Evolutionary conservation across 1,284 basidiomycete species (phyloP).

Genomic region (Ceratobasidium sp.): DNA sequence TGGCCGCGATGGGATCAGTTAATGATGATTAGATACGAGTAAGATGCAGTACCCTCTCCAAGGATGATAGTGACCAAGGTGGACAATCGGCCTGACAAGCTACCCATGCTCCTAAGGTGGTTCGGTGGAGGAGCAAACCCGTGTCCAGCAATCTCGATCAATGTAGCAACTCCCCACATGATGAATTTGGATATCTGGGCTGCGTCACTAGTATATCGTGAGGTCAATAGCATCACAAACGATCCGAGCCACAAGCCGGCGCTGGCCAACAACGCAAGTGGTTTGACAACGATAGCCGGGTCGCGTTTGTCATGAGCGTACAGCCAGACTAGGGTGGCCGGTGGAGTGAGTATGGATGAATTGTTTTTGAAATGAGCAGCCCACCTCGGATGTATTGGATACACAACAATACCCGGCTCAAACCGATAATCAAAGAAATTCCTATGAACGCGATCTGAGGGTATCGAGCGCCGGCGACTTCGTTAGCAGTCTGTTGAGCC

Average conservation of each 20-base stretch:
- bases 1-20: neutral
- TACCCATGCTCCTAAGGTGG: conserved; percentile 39
- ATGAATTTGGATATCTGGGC: conserved; percentile 38
- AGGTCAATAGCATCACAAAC: conserved; percentile 9
- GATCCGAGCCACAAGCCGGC: conserved; percentile 35
- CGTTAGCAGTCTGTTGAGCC: conserved; percentile 11
- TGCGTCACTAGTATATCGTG: conserved; percentile 20
- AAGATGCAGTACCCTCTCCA: conserved; percentile 33
- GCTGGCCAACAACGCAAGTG: conserved; percentile 25
- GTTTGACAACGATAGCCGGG: conserved; percentile 30
- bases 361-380: neutral
- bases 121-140: conserved; percentile 32
- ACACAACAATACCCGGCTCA: conserved; percentile 22
- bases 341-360: neutral
- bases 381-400: conserved; percentile 33
- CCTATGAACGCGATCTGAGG: conserved; percentile 35
- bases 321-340: conserved; percentile 23
- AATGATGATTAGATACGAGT: neutral
- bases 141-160: conserved; percentile 39
- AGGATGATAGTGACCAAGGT: conserved; percentile 45
- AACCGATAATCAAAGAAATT: conserved; percentile 28
- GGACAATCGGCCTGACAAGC: conserved; percentile 33
- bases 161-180: conserved; percentile 39
- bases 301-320: conserved; percentile 41
- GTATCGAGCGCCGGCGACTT: neutral